These are phyloP conservation scores for Fusarium oxysporum DNA, from an alignment of 2,329 filamentous ascomycete species.

Conservation along the genomic window DNA sequence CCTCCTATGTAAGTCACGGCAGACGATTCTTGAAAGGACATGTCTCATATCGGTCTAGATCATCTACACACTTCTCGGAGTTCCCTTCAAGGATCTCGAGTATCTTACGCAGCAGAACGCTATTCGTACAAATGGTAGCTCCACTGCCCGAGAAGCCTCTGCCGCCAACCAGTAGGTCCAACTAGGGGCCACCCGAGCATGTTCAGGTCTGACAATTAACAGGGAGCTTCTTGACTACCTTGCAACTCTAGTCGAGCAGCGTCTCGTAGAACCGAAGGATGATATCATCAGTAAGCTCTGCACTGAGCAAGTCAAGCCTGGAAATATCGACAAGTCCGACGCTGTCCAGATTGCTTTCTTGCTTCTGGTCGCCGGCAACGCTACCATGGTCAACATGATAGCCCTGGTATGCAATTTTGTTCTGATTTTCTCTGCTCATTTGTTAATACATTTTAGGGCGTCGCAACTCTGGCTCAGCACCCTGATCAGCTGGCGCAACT, in stretches of 20 bases:
- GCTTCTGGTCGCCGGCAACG: constrained; percentile 63
- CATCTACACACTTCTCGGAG: constrained; percentile 62
- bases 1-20: constrained; percentile 54
- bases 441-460: constrained; percentile 47
- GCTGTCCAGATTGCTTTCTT: constrained; percentile 62
- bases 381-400: constrained; percentile 65
- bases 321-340: constrained; percentile 54
- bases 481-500: constrained; percentile 56
- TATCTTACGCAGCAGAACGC: constrained; percentile 60
- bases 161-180: constrained; percentile 54
- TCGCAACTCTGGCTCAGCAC: constrained; percentile 58
- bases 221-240: constrained; percentile 60
- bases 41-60: constrained; percentile 46
- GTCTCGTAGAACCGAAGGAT: constrained; percentile 53
- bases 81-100: constrained; percentile 60
- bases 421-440: accelerated
- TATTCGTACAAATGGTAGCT: constrained; percentile 60
- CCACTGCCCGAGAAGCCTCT: constrained; percentile 59
- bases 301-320: constrained; percentile 54
- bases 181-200: accelerated
- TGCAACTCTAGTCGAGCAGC: constrained; percentile 55
- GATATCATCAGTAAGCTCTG: constrained; percentile 61
- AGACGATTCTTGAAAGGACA: accelerated
- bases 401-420: constrained; percentile 49
- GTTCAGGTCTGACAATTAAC: background rate